Percentiles rank a stretch among this genome's conserved stretches.
These are phyloP conservation scores for Panicum virgatum DNA, from an alignment of 202 grass and related monocot genomes.

Conservation along the genomic window DNA sequence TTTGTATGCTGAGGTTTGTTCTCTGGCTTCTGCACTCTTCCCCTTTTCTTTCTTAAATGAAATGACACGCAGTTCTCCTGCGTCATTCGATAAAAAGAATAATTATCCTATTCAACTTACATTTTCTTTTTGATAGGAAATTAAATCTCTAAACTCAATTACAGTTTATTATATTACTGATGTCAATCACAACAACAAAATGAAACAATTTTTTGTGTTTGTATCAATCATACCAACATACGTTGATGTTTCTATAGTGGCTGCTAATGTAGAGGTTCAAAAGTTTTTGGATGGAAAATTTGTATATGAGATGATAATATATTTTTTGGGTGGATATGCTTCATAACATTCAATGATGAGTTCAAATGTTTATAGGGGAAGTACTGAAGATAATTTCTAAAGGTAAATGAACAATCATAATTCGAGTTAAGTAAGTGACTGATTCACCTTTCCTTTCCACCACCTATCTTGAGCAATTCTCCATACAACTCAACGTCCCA, in stretches of 20 bases:
- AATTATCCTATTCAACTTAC: not conserved
- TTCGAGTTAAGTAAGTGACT: not conserved
- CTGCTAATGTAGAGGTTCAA: not conserved
- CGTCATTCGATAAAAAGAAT: not conserved
- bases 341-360: not conserved
- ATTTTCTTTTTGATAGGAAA: not conserved
- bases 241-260: not conserved
- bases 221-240: not conserved
- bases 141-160: not conserved
- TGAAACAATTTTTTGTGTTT: not conserved
- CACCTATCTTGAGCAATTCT: conserved; percentile 93
- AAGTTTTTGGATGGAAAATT: not conserved
- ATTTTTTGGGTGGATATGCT: not conserved
- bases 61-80: too few species aligned
- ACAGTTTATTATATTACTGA: not conserved
- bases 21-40: too few species aligned
- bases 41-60: too few species aligned
- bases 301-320: not conserved
- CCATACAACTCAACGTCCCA: conserved; percentile 90
- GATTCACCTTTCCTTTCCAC: conserved; percentile 93
- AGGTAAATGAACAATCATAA: conserved; percentile 11
- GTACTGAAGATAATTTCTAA: not conserved
- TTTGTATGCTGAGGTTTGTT: too few species aligned
- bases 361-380: not conserved
- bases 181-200: not conserved